Percentiles rank a stretch among this genome's conserved stretches.
These are phyloP conservation scores for Botrytis medusae DNA, from an alignment of 2,329 filamentous ascomycete species.

Conservation along the genomic window DNA sequence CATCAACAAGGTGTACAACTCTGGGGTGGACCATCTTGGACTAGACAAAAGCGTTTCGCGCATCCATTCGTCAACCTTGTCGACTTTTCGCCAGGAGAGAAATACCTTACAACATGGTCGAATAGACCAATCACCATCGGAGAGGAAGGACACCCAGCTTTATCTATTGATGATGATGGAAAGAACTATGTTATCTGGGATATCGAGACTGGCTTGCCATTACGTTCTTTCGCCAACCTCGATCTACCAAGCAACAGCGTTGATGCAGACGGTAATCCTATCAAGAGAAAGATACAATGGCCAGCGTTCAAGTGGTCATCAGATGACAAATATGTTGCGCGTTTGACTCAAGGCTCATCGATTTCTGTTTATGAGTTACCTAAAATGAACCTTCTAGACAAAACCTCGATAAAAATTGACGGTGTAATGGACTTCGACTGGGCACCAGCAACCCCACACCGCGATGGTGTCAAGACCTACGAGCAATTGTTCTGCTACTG, in stretches of 20 bases:
- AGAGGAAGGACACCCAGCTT: constrained; percentile 78
- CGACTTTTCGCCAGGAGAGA: constrained; percentile 91
- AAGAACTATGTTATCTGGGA: constrained; percentile 99
- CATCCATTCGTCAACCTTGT: constrained; percentile 95
- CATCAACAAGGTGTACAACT: constrained; percentile 96
- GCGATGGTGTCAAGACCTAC: constrained; percentile 84
- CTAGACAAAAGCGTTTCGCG: constrained; percentile 86
- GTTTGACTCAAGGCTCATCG: constrained; percentile 81
- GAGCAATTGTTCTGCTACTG: constrained; percentile 98
- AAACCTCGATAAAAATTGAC: constrained; percentile 92
- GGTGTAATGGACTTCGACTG: constrained; percentile 98
- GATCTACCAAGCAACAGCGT: constrained; percentile 66
- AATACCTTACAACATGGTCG: constrained; percentile 95
- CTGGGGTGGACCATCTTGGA: constrained; percentile 90
- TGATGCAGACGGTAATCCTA: constrained; percentile 61
- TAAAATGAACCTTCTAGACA: constrained; percentile 85
- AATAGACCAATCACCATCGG: constrained; percentile 89
- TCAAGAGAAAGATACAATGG: constrained; percentile 95
- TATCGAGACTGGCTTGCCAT: constrained; percentile 80
- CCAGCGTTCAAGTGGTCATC: constrained; percentile 99
- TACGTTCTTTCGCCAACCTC: constrained; percentile 90
- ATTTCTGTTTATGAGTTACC: constrained; percentile 91
- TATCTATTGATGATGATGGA: constrained; percentile 90
- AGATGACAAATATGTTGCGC: constrained; percentile 94
- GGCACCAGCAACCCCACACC: constrained; percentile 79